Percentiles rank a stretch among this genome's conserved stretches.
phyloP scores from a whole-genome alignment of 2,329 filamentous ascomycete species.

The Aspergillaceae sp. region DNA sequence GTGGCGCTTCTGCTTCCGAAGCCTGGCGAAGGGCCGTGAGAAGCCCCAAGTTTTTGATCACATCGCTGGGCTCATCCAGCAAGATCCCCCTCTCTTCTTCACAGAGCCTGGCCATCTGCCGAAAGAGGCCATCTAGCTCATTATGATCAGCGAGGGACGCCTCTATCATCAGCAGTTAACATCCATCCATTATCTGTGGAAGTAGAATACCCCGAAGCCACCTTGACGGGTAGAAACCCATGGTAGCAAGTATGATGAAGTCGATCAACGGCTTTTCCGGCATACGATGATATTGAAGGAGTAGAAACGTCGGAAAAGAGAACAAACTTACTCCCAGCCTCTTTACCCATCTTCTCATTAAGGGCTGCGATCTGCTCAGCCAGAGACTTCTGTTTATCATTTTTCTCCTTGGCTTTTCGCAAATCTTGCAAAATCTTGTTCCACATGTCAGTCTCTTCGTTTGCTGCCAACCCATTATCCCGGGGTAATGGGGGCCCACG shows the following conservation, averaged over 20 bases:
- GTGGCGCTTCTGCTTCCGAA: conserved; percentile 37
- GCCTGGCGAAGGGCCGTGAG: conserved; percentile 42
- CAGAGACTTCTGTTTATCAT: conserved; percentile 33
- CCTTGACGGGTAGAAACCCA: too few relatives aligned
- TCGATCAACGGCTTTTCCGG: background rate
- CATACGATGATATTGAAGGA: background rate
- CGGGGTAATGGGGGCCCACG: conserved; percentile 28
- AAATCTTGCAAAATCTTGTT: conserved; percentile 37
- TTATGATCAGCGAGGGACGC: conserved; percentile 34
- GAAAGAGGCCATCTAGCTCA: conserved; percentile 38
- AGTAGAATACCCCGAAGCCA: too few relatives aligned
- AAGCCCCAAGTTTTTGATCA: conserved; percentile 43
- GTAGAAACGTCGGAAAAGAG: background rate
- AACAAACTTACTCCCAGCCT: conserved; percentile 33
- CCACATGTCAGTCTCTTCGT: conserved; percentile 39
- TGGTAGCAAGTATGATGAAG: too few relatives aligned
- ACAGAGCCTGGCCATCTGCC: conserved; percentile 39
- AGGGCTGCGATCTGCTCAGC: conserved; percentile 33
- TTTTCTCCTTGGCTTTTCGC: conserved; percentile 36
- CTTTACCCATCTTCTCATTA: conserved; percentile 37
- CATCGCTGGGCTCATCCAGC: conserved; percentile 41
- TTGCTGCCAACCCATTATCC: conserved; percentile 36
- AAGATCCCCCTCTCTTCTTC: conserved; percentile 43
- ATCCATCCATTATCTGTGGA: background rate
- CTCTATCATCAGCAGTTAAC: conserved; percentile 17